Conservation (phyloP, 768 basidiomycete genomes). For the Lactifluus piperatus region DNA sequence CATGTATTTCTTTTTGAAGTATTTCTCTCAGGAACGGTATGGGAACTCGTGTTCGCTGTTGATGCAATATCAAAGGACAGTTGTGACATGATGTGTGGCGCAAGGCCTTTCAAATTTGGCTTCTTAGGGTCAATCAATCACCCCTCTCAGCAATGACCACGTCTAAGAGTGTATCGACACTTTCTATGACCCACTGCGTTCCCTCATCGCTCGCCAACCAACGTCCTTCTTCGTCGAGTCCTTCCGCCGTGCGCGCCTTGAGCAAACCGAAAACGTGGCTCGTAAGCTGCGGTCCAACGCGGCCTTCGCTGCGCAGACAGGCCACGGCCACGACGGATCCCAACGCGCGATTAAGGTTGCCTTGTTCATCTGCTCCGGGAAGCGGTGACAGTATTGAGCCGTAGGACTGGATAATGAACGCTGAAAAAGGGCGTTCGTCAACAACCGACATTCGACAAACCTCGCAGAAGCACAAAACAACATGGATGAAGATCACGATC, state of each 20-base stretch:
- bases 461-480: background rate
- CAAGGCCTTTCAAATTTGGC: constrained; percentile 47
- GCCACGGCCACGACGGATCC: constrained; percentile 82
- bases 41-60: background rate
- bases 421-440: constrained; percentile 31
- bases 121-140: constrained; percentile 25
- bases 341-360: constrained; percentile 77
- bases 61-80: constrained; percentile 7
- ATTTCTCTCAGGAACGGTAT: constrained; percentile 8
- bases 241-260: constrained; percentile 61
- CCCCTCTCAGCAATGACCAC: constrained; percentile 39
- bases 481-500: constrained; percentile 16
- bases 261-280: constrained; percentile 88
- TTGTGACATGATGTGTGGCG: constrained; percentile 1
- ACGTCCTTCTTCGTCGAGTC: constrained; percentile 57
- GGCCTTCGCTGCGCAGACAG: constrained; percentile 73
- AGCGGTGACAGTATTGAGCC: constrained; percentile 70
- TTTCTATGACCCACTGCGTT: constrained; percentile 80
- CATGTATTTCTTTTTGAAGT: constrained; percentile 10
- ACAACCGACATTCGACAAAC: background rate
- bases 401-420: constrained; percentile 82
- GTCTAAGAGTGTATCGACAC: constrained; percentile 73
- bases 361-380: constrained; percentile 52
- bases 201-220: constrained; percentile 85
- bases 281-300: constrained; percentile 78